A percentile compares a stretch with the other conserved stretches of the same genome.
Evolutionary conservation across 2,329 filamentous ascomycete genomes (phyloP).

Genomic region (Arthrobotrys musiformis): DNA sequence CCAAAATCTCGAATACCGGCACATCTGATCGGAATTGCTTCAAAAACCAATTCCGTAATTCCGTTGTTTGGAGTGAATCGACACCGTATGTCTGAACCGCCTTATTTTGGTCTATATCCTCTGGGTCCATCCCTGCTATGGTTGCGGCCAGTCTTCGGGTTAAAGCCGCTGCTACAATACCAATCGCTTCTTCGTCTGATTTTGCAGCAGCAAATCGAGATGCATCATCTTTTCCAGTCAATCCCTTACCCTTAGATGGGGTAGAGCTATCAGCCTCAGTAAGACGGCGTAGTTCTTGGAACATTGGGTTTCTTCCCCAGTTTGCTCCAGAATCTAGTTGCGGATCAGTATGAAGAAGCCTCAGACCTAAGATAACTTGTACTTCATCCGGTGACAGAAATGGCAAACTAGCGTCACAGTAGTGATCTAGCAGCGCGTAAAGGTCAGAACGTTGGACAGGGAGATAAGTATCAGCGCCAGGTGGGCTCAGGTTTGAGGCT

Average conservation of each 20-base stretch:
- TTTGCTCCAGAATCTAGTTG: slow-evolving; percentile 22
- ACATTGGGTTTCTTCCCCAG: slow-evolving; percentile 35
- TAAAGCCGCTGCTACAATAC: not conserved
- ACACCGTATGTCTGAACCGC: slow-evolving; percentile 25
- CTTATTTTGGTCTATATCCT: slow-evolving; percentile 24
- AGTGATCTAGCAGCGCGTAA: slow-evolving; percentile 17
- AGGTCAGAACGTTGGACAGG: no score
- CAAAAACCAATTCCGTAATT: slow-evolving; percentile 34
- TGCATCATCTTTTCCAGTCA: not conserved
- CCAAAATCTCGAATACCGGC: slow-evolving; percentile 21
- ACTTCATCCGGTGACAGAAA: not conserved
- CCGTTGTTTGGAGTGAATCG: slow-evolving; percentile 31
- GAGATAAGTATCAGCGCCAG: slow-evolving; percentile 16
- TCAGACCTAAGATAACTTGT: slow-evolving; percentile 11
- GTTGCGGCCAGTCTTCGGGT: slow-evolving; percentile 16
- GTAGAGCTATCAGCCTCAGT: not conserved
- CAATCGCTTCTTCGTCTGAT: slow-evolving; percentile 9
- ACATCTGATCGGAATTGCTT: slow-evolving; percentile 12
- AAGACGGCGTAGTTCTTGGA: not conserved
- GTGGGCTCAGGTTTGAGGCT: slow-evolving; percentile 30
- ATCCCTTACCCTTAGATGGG: no score
- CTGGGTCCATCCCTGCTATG: slow-evolving; percentile 19
- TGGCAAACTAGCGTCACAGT: slow-evolving; percentile 6
- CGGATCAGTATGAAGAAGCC: slow-evolving; percentile 7
- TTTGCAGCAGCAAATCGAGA: slow-evolving; percentile 6